A percentile compares a stretch with the other conserved stretches of the same genome.
Conservation (phyloP, 2,329 filamentous ascomycete species). For the Alternaria postmessia region DNA sequence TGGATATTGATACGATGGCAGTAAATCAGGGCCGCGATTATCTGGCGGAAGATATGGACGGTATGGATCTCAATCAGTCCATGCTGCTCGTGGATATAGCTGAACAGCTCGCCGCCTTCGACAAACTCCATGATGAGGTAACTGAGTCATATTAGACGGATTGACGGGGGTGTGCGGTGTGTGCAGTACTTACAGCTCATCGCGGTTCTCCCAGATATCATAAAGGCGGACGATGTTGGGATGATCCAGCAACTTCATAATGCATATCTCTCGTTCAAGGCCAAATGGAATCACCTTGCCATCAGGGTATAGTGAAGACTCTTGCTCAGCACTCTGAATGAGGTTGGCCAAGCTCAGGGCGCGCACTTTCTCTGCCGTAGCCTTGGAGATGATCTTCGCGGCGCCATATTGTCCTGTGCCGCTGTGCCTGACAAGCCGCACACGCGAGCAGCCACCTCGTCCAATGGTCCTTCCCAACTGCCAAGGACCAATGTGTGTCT, state of each 20-base stretch:
- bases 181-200: constrained; percentile 78
- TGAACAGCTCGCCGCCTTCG: constrained; percentile 83
- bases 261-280: constrained; percentile 92
- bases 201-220: constrained; percentile 97
- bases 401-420: constrained; percentile 83
- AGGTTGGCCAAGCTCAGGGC: constrained; percentile 86
- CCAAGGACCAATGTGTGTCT: constrained; percentile 91
- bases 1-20: constrained; percentile 95
- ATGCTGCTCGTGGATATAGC: constrained; percentile 79
- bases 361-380: constrained; percentile 78
- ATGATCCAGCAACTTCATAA: constrained; percentile 96
- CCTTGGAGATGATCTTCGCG: constrained; percentile 92
- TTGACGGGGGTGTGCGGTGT: background rate
- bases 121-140: constrained; percentile 96
- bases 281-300: constrained; percentile 82
- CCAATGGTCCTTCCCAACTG: constrained; percentile 88
- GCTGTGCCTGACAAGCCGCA: constrained; percentile 83
- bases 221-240: constrained; percentile 93
- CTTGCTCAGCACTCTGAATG: constrained; percentile 72
- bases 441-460: constrained; percentile 86
- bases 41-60: constrained; percentile 87
- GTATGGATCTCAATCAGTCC: constrained; percentile 81
- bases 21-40: constrained; percentile 90
- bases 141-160: constrained; percentile 57
- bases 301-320: constrained; percentile 61